Evolutionary conservation across 202 grass and related monocot species (phyloP), one percentile per base, ranked within the genome.

Genomic region (Saccharum hybrid): DNA sequence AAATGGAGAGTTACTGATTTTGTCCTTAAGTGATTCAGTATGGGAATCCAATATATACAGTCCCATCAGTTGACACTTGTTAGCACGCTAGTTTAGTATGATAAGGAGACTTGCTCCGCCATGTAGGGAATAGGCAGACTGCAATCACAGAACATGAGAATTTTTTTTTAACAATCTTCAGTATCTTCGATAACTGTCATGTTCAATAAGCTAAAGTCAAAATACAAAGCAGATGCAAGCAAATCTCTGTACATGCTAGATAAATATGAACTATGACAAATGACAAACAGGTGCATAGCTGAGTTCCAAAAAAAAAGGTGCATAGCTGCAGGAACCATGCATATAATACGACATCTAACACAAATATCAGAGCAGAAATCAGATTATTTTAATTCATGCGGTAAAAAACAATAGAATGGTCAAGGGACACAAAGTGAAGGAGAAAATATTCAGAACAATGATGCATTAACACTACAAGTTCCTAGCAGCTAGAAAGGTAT

Each of bases 31-130:
- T 72, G 64, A 79, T 80, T 80, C 60, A 70, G 75, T 79, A 12
- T 76, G 71, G 42, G 76, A 48, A 63, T 62, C 74, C 71, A 79
- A 82, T 90, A 86, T 90, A 90, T 43, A 46, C 88, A 90, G 52
- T 90, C 84, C 75, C 78, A 40, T 80, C 80, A 80, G 54, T 46
- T 75, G 62, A 75, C 18, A 48, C 3, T 48, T 48, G 43, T 46
- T 90, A 90, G 79, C 69, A 75, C 8, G 23, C 74, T 54, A 78
- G 41, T 51, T 36, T 69, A 51, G 49, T 52, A 69, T 84, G 86
- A 37, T 18, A 39, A 41, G 30, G 28, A 51, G 2, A 74, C 40
- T 72, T 61, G 85, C 75, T 80, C 76, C 38, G 38, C 30, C 74
- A 43, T 9, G 46, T 63, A 78, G 8, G 28, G 31, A 72, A 86